These are phyloP conservation scores for Colletotrichum chrysophilum DNA, from an alignment of 2,329 filamentous ascomycete species.

Conservation along the genomic window DNA sequence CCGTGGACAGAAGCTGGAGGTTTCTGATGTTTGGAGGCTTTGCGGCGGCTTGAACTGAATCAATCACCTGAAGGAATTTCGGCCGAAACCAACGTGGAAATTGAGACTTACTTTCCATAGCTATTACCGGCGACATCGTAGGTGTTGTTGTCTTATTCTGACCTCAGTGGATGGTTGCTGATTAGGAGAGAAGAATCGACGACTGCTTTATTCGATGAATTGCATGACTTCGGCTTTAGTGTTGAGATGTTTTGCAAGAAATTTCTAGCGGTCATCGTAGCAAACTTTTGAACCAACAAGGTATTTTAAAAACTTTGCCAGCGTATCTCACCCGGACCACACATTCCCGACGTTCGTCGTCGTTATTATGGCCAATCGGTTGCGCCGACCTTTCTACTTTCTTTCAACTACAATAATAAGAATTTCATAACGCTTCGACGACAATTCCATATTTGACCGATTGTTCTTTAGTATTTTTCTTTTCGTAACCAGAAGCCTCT, in stretches of 20 bases:
- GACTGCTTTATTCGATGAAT: background rate
- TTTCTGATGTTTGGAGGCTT: background rate
- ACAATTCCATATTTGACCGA: fast-evolving
- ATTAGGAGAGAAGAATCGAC: background rate
- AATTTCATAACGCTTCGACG: background rate
- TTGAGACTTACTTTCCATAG: background rate
- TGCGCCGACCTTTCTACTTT: background rate
- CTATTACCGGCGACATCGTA: background rate
- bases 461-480: background rate
- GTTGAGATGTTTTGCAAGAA: background rate
- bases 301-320: background rate
- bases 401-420: background rate
- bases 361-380: background rate
- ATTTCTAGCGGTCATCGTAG: background rate
- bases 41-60: too few relatives aligned
- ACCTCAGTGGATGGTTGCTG: background rate
- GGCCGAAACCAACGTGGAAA: background rate
- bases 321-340: background rate
- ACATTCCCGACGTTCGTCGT: background rate
- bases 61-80: background rate
- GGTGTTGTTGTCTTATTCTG: background rate
- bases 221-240: background rate
- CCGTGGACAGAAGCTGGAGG: background rate
- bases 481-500: fast-evolving
- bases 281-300: background rate